Conservation (phyloP, 495 filamentous ascomycete species). For the Penicilliopsis zonata region DNA sequence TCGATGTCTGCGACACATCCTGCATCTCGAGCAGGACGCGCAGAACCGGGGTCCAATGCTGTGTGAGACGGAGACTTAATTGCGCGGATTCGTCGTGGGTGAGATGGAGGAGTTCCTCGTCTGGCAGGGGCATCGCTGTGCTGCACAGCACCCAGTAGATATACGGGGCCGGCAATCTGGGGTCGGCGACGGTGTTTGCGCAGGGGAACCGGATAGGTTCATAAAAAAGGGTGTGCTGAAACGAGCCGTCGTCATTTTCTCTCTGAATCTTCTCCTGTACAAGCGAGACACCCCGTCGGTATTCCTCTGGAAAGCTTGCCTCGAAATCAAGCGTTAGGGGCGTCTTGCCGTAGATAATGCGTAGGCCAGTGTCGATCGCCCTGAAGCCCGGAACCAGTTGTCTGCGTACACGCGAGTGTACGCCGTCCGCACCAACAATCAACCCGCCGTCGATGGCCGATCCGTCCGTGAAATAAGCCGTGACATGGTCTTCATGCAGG, state of each 20-base stretch:
- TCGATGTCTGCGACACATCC: conserved; percentile 14
- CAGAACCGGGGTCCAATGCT: conserved; percentile 18
- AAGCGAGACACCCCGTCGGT: conserved; percentile 16
- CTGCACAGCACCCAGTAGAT: conserved; percentile 27
- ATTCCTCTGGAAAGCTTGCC: conserved; percentile 8
- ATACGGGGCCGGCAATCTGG: conserved; percentile 18
- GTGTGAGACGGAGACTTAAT: conserved; percentile 11
- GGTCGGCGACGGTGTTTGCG: conserved; percentile 3
- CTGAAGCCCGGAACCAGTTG: conserved; percentile 29
- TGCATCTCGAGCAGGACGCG: conserved; percentile 24
- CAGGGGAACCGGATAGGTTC: conserved; percentile 22
- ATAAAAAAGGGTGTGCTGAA: conserved; percentile 20
- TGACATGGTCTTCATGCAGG: conserved; percentile 13
- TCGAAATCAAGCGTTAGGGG: conserved; percentile 17
- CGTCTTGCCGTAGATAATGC: conserved; percentile 32
- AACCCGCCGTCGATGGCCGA: conserved; percentile 19
- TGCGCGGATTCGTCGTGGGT: conserved; percentile 9
- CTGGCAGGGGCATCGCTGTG: conserved; percentile 6
- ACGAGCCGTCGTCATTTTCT: conserved; percentile 9
- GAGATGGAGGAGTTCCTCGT: conserved; percentile 11
- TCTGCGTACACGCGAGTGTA: conserved; percentile 23
- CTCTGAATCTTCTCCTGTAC: too few relatives aligned
- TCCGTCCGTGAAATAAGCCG: conserved; percentile 26
- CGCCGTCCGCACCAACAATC: conserved; percentile 35
- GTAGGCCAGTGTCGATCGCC: conserved; percentile 28